A percentile compares a stretch with the other conserved stretches of the same genome.
Conservation (phyloP, 257 asterid genomes). For the Craterostigma plantagineum region DNA sequence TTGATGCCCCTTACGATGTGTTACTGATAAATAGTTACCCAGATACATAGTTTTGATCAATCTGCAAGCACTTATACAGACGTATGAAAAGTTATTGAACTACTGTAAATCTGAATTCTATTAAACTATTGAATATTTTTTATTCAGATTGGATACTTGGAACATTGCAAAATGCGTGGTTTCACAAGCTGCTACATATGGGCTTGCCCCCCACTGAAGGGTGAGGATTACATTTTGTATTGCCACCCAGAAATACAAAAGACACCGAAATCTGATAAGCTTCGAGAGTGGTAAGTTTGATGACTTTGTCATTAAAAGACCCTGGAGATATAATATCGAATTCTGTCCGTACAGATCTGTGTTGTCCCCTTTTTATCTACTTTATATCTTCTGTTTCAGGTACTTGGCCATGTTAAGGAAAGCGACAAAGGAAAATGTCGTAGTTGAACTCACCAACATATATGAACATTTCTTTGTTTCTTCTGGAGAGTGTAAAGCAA, state of each 20-base stretch:
- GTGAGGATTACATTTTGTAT: slow-evolving; percentile 92
- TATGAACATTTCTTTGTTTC: slow-evolving; percentile 80
- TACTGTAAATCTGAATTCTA: too few species aligned
- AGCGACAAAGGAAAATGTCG: slow-evolving; percentile 71
- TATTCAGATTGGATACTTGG: slow-evolving; percentile 86
- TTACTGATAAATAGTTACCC: too few species aligned
- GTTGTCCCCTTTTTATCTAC: slow-evolving; percentile 5
- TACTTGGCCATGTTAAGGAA: slow-evolving; percentile 82
- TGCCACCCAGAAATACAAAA: slow-evolving; percentile 99
- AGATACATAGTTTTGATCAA: too few species aligned
- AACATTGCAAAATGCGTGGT: slow-evolving; percentile 87
- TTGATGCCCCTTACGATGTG: too few species aligned
- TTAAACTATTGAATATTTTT: too few species aligned
- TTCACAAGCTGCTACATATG: slow-evolving; percentile 93
- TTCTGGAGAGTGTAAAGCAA: slow-evolving; percentile 74
- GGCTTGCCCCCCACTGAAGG: slow-evolving; percentile 98
- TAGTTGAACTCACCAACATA: slow-evolving; percentile 71
- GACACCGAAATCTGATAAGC: slow-evolving; percentile 96
- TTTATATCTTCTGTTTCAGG: slow-evolving; percentile 58
- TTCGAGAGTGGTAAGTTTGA: slow-evolving; percentile 73
- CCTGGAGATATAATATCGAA: neutral
- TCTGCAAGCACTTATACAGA: too few species aligned
- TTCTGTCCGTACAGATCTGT: neutral
- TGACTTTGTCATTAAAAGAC: slow-evolving; percentile 7
- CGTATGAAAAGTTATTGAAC: too few species aligned